A percentile compares a stretch with the other conserved stretches of the same genome.
phyloP scores from a whole-genome alignment of 768 basidiomycete species.

The Lactarius sanguifluus region DNA sequence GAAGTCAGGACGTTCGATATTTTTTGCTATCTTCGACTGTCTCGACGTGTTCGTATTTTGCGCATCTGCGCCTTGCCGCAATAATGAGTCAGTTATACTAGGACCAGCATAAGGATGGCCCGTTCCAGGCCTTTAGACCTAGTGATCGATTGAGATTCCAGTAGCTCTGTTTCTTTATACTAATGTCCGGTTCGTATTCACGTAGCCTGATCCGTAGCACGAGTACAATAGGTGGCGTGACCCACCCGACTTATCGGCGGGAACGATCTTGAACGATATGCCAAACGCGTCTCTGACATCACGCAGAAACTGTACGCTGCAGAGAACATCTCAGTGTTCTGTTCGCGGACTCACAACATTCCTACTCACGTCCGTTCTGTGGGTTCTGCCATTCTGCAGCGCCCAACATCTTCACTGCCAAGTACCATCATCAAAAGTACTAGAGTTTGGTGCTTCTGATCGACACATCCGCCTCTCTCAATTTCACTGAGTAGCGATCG shows the following conservation, averaged over 20 bases:
- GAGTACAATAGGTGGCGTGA: conserved; percentile 71
- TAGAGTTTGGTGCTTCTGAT: conserved; percentile 83
- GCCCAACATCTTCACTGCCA: conserved; percentile 96
- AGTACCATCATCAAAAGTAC: conserved; percentile 89
- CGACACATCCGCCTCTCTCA: conserved; percentile 82
- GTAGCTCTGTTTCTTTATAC: conserved; percentile 42
- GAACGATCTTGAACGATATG: conserved; percentile 87
- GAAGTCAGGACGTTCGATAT: background rate
- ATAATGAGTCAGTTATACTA: background rate
- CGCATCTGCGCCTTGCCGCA: background rate
- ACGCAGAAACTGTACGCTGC: conserved; percentile 86
- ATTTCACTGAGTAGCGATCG: conserved; percentile 79
- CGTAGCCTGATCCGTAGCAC: conserved; percentile 89
- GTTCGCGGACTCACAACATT: background rate
- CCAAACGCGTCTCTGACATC: conserved; percentile 84
- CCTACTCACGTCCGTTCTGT: conserved; percentile 64
- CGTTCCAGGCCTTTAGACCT: background rate
- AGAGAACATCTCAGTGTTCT: conserved; percentile 25
- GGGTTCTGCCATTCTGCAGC: conserved; percentile 82
- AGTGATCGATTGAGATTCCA: background rate
- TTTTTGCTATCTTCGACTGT: background rate
- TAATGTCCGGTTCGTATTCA: conserved; percentile 81
- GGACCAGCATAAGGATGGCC: background rate
- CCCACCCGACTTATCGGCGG: conserved; percentile 52
- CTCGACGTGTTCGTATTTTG: background rate